Percentiles rank a stretch among this genome's conserved stretches.
phyloP scores from a whole-genome alignment of 805 yeast species.

The Ogataea corticis region DNA sequence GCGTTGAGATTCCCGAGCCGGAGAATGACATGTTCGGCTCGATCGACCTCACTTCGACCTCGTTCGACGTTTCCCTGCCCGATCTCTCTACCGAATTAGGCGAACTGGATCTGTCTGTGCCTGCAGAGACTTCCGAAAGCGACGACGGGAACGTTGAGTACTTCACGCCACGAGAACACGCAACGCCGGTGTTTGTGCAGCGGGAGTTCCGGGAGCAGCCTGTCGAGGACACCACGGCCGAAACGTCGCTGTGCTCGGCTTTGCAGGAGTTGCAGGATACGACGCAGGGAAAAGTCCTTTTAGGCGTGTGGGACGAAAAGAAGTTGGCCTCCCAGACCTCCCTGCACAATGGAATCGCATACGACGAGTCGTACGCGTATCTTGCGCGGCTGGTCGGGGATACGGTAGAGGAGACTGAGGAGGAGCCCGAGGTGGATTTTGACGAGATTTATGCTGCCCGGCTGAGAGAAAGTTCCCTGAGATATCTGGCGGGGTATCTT shows the following conservation, averaged over 20 bases:
- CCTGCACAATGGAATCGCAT: constrained; percentile 15
- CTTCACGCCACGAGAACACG: constrained; percentile 22
- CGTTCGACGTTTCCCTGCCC: constrained; percentile 18
- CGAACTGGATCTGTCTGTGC: constrained; percentile 3
- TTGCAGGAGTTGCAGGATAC: constrained; percentile 22
- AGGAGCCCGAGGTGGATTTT: constrained; percentile 21
- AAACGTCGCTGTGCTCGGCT: constrained; percentile 31
- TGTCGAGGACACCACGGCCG: constrained; percentile 5
- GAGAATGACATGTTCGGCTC: constrained; percentile 19
- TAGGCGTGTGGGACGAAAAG: constrained; percentile 16
- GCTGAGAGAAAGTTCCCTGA: constrained; percentile 36
- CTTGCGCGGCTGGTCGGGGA: constrained; percentile 37
- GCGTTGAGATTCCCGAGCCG: background rate
- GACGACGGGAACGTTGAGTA: constrained; percentile 14
- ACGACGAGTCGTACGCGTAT: constrained; percentile 46
- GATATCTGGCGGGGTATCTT: constrained; percentile 34
- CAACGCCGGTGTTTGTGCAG: constrained; percentile 10
- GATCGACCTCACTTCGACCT: constrained; percentile 17
- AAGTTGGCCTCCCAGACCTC: constrained; percentile 19
- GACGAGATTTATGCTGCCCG: constrained; percentile 25
- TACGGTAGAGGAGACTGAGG: constrained; percentile 2
- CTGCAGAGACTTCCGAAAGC: constrained; percentile 8
- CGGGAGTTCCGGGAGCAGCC: background rate
- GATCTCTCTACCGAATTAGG: constrained; percentile 14
- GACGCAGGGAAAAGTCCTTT: constrained; percentile 22